phyloP scores from a whole-genome alignment of 139 green algal species.

The Chlamydomonas applanata region DNA sequence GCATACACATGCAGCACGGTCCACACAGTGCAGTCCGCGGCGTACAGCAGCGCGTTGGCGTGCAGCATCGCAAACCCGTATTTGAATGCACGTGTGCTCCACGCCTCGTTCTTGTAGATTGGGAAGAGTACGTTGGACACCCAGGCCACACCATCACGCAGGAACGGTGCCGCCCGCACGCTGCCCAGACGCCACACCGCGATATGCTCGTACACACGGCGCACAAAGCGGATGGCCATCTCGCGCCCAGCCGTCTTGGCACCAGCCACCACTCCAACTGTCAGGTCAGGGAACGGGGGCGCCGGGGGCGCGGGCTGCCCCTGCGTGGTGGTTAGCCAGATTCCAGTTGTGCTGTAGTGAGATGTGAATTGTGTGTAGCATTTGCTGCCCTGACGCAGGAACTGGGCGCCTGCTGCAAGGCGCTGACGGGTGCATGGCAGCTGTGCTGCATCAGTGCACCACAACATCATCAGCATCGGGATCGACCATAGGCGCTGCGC shows the following conservation, averaged over 20 bases:
- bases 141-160: conserved; percentile 30
- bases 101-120: not conserved
- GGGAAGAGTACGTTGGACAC: conserved; percentile 19
- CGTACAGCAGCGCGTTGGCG: conserved; percentile 15
- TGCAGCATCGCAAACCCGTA: conserved; percentile 20
- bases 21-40: conserved; percentile 24
- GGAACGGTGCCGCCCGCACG: conserved; percentile 2
- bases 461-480: not conserved
- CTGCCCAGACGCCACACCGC: not conserved
- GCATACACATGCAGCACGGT: conserved; percentile 1
- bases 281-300: conserved; percentile 19
- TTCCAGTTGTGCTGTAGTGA: not conserved
- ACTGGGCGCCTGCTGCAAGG: not conserved
- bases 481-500: not conserved
- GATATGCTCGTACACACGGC: conserved; percentile 20
- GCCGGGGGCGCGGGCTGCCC: conserved; percentile 7
- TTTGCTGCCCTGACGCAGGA: not conserved
- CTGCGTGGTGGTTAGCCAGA: conserved; percentile 5
- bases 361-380: not conserved
- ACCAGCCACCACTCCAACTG: not conserved
- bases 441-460: not conserved
- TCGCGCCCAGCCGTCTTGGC: conserved; percentile 1
- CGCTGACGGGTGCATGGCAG: too few species aligned
- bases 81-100: not conserved
- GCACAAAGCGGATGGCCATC: conserved; percentile 15